Evolutionary conservation across 2,329 filamentous ascomycete genomes (phyloP).

Genomic region (Botrytis porri): DNA sequence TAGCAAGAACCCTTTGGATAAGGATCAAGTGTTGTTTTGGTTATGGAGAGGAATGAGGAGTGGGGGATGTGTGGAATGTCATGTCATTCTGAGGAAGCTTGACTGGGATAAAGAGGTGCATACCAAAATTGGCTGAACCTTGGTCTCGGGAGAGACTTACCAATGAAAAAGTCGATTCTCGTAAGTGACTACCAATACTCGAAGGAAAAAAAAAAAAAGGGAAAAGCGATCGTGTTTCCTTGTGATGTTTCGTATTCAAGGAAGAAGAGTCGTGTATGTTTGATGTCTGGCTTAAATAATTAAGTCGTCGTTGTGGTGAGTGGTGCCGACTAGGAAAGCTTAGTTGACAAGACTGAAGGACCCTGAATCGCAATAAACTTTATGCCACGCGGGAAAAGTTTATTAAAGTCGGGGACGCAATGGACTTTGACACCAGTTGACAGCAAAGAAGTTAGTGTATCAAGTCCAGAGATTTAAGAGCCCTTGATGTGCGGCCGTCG

Average conservation of each 20-base stretch:
- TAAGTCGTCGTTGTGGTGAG: background rate
- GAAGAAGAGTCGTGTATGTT: background rate
- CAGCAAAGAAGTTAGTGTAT: constrained; percentile 18
- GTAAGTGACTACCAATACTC: background rate
- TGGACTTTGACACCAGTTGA: constrained; percentile 10
- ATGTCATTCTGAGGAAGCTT: constrained; percentile 2
- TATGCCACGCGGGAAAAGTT: constrained; percentile 7
- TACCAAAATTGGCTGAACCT: constrained; percentile 18
- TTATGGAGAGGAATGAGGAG: constrained; percentile 4
- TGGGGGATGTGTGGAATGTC: constrained; percentile 16
- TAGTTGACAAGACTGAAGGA: background rate
- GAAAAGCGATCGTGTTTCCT: background rate
- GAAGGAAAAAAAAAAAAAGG: background rate
- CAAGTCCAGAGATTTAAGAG: background rate
- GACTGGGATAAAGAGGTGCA: constrained; percentile 4
- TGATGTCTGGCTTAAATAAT: background rate
- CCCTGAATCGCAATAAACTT: constrained; percentile 9
- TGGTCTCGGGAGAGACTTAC: constrained; percentile 12
- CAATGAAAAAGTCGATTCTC: constrained; percentile 6
- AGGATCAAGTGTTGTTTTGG: constrained; percentile 15
- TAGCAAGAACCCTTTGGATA: constrained; percentile 18
- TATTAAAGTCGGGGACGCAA: constrained; percentile 4
- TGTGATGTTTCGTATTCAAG: background rate
- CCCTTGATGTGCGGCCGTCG: constrained; percentile 8
- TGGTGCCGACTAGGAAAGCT: background rate